These are phyloP conservation scores for Fusarium staphyleae DNA, from an alignment of 2,329 filamentous ascomycete genomes.

Conservation along the genomic window DNA sequence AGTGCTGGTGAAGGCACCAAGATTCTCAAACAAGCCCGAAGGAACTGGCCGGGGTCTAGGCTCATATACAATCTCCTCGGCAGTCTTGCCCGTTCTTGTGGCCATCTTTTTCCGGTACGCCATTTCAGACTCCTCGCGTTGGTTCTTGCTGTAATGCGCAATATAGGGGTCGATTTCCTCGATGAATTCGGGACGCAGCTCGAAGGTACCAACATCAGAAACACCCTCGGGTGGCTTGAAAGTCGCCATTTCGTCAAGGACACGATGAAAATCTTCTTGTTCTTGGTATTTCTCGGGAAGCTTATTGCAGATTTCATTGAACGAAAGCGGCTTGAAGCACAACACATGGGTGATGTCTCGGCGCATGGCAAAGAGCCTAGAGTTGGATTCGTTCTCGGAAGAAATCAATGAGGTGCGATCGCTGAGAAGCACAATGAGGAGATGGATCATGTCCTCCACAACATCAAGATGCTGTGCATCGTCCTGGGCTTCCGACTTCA, in stretches of 20 bases:
- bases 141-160: conserved; percentile 95
- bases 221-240: conserved; percentile 92
- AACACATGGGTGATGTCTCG: conserved; percentile 92
- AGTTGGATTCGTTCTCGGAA: conserved; percentile 68
- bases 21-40: conserved; percentile 76
- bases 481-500: conserved; percentile 77
- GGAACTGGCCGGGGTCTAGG: conserved; percentile 79
- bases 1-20: conserved; percentile 82
- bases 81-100: conserved; percentile 81
- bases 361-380: conserved; percentile 75
- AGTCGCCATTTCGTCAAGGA: conserved; percentile 85
- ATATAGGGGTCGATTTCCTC: conserved; percentile 94
- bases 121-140: conserved; percentile 91
- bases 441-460: conserved; percentile 93
- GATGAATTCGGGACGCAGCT: conserved; percentile 84
- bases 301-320: conserved; percentile 86
- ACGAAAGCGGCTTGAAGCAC: conserved; percentile 95
- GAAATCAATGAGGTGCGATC: conserved; percentile 84
- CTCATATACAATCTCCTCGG: conserved; percentile 89
- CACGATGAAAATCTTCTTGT: conserved; percentile 83
- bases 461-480: conserved; percentile 89
- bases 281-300: conserved; percentile 90
- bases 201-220: conserved; percentile 92
- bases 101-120: conserved; percentile 88
- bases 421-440: conserved; percentile 88